Evolutionary conservation across 2,329 filamentous ascomycete genomes (phyloP), one percentile per base, ranked within the genome.

Genomic region (Purpureocillium takamizusanense): DNA sequence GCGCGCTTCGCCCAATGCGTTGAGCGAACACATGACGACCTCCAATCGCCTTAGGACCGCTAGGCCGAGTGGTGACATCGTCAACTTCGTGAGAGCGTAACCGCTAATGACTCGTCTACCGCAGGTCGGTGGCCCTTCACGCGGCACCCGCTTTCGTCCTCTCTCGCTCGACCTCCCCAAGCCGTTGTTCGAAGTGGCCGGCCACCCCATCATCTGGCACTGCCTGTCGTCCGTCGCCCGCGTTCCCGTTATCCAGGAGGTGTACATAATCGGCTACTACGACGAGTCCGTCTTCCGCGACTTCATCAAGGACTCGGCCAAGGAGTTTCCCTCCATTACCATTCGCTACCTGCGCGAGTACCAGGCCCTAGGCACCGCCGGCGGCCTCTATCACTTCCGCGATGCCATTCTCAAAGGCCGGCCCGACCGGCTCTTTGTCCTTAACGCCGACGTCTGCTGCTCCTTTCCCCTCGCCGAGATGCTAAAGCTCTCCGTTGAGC

Each of bases 361-460:
- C 70, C 83, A 94, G 64, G 89, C 92, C 42, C 70, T 98, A 45
- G 92, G 92, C 59, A 97, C 92, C 12, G 92, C 92, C 23, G 92
- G 92, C 51, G 92, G 92, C 45, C 78, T 98, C 33, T 98, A 97
- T 75, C 92, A 97, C 70, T 97, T 98, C 80, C 87, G 92, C 59
- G 92, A 98, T 76, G 87, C 87, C 49, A 97, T 98, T 58, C 79
- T 97, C 61, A 97, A 95, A 72, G 89, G 90, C 57, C 80, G 82
- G 47, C 92, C 92, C 30, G 89, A 95, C 63, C 83, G 87, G 55
- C 86, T 97, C 68, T 95, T 98, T 62, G 92, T 98, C 41, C 75
- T 97, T 58, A 98, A 98, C 63, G 90, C 89, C 52, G 92, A 97
- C 62, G 90, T 97, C 50, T 98, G 92, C 82, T 97, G 92, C 69